Percentiles rank a stretch among this genome's conserved stretches.
These are phyloP conservation scores for Hemileccinum rubropunctum DNA, from an alignment of 768 basidiomycete species.

Conservation along the genomic window DNA sequence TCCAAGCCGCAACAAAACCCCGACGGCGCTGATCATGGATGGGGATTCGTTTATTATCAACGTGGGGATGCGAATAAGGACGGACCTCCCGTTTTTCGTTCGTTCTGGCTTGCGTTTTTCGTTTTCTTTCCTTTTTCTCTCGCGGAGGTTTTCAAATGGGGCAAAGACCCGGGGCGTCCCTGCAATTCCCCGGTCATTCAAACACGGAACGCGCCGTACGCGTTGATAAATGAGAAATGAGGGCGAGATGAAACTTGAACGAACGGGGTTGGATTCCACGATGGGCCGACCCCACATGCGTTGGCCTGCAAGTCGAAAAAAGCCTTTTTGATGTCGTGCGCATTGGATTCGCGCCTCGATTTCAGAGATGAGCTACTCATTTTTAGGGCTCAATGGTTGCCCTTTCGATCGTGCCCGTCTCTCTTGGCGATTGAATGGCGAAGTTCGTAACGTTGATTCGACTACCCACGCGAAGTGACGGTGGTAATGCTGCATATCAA, in stretches of 20 bases:
- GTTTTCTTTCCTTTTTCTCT: neutral
- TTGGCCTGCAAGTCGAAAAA: conserved; percentile 18
- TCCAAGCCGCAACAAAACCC: conserved; percentile 16
- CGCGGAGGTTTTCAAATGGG: neutral
- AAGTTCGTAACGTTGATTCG: neutral
- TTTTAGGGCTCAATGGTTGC: neutral
- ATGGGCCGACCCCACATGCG: conserved; percentile 15
- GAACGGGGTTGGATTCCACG: conserved; percentile 5
- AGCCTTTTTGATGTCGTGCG: neutral
- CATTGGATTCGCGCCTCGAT: conserved; percentile 16
- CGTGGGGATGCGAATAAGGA: neutral
- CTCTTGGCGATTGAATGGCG: neutral
- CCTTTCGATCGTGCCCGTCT: neutral
- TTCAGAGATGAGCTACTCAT: neutral
- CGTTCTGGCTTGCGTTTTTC: neutral
- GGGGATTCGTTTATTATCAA: conserved; percentile 3
- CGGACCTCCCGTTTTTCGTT: neutral
- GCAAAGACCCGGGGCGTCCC: too few relatives aligned
- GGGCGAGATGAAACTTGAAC: conserved; percentile 25
- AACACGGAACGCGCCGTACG: conserved; percentile 14
- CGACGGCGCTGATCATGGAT: conserved; percentile 17
- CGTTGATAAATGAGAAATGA: neutral
- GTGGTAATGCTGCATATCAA: neutral
- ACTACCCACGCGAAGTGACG: neutral
- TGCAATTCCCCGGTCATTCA: conserved; percentile 9